Base-by-base conservation (phyloP, 208 protist species). In the Trypanosoma mega region DNA sequence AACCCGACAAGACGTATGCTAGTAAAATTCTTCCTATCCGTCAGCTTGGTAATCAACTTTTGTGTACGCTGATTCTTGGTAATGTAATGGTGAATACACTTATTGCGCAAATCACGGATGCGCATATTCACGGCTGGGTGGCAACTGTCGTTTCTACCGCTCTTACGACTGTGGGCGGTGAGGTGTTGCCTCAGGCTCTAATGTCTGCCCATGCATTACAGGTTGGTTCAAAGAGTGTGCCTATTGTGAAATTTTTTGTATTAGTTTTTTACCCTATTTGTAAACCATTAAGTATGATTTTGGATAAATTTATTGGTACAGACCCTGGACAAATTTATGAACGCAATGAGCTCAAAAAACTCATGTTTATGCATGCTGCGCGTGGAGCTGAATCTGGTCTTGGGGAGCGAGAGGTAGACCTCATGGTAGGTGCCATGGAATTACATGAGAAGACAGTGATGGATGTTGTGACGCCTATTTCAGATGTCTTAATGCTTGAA, bases 51-150 rank as follows among this genome's bases (percentile, higher is more conserved):
- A 98, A 99, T 70, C 87, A 98, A 44, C 78, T 99, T 20, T 73
- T 99, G 8, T 98, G 96, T 80, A 99, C 97, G 1, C 68, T 99
- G 27, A 95, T 99, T 59, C 58, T 99, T 16, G 96, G 97, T 66
- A 98, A 98, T 69, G 96, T 98, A 5, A 92, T 97, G 66, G 96
- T 98, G 29, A 99, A 98, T 78, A 88, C 92, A 27, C 82, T 97
- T 24, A 94, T 99, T 62, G 92, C 94, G 9, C 84, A 95, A 63
- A 87, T 99, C 48, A 97, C 93, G 11, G 81, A 91, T 68, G 86
- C 80, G 0, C 86, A 92, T 69, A 70, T 97, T 45, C 77, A 84
- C 71, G 90, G 91, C 20, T 91, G 92, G 78, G 52, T 94, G 3
- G 90, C 92, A 11, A 93, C 96, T 18, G 51, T 97, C 50, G 53